phyloP scores from a whole-genome alignment of 805 yeast species.

The Starmerella floricola region DNA sequence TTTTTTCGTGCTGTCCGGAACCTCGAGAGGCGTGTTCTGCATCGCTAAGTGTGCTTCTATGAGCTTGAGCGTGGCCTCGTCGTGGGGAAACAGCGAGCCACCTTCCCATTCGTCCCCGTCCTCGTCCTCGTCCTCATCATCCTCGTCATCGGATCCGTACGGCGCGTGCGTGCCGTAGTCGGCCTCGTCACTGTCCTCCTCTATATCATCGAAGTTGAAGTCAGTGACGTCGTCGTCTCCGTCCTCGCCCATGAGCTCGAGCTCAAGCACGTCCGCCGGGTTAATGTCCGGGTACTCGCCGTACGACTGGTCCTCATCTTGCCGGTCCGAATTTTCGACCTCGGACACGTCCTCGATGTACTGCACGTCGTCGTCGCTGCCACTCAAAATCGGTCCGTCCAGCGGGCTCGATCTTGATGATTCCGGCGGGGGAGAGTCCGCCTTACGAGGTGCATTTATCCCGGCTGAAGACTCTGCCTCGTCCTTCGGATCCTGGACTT shows the following conservation, averaged over 20 bases:
- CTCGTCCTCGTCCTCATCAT: conserved; percentile 29
- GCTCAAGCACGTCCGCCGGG: conserved; percentile 24
- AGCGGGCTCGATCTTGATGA: not conserved
- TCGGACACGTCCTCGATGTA: conserved; percentile 7
- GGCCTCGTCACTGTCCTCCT: conserved; percentile 31
- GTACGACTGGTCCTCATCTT: conserved; percentile 6
- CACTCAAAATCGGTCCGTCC: not conserved
- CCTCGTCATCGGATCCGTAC: conserved; percentile 25
- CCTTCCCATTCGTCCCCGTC: conserved; percentile 31
- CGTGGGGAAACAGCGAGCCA: conserved; percentile 29
- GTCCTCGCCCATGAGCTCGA: conserved; percentile 21
- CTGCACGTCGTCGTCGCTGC: conserved; percentile 5
- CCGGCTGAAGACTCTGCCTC: not conserved
- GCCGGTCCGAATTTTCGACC: not conserved
- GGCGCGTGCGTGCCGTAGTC: too few relatives aligned
- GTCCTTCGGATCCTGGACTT: too few relatives aligned
- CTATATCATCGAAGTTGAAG: conserved; percentile 38
- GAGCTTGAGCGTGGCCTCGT: conserved; percentile 13
- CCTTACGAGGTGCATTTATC: not conserved
- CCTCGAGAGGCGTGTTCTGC: not conserved
- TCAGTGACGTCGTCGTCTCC: conserved; percentile 45
- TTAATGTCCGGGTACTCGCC: conserved; percentile 17
- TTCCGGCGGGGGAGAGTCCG: not conserved
- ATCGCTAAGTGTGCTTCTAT: conserved; percentile 15
- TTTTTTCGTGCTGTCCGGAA: not conserved